A percentile compares a stretch with the other conserved stretches of the same genome.
Evolutionary conservation across 768 basidiomycete genomes (phyloP).

Genomic region (Leccinum truebloodii): DNA sequence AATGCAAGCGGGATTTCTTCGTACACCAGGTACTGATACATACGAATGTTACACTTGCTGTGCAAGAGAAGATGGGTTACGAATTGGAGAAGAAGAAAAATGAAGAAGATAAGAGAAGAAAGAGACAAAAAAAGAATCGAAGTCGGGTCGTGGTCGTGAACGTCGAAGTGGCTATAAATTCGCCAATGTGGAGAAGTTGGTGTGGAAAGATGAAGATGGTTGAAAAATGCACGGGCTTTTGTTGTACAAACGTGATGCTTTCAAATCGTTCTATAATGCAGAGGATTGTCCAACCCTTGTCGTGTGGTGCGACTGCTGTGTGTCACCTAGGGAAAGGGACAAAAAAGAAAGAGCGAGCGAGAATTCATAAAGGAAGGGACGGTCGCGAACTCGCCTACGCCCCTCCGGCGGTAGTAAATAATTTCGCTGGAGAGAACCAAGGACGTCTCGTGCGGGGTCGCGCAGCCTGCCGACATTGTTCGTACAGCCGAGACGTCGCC

Average conservation of each 20-base stretch:
- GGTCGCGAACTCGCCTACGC: slow-evolving; percentile 24
- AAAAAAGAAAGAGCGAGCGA: background rate
- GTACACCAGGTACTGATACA: slow-evolving; percentile 38
- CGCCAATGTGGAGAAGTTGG: slow-evolving; percentile 19
- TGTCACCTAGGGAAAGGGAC: slow-evolving; percentile 5
- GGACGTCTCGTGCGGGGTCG: slow-evolving; percentile 44
- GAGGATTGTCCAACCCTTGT: slow-evolving; percentile 4
- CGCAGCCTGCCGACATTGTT: slow-evolving; percentile 35
- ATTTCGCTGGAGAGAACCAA: slow-evolving; percentile 57
- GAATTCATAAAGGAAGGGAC: slow-evolving; percentile 10
- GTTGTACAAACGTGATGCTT: slow-evolving; percentile 26
- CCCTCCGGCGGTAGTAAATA: slow-evolving; percentile 46
- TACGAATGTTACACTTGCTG: slow-evolving; percentile 21
- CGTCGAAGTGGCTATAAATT: slow-evolving; percentile 28
- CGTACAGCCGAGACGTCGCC: slow-evolving; percentile 29
- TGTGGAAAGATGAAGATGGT: slow-evolving; percentile 1
- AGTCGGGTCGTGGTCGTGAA: slow-evolving; percentile 12
- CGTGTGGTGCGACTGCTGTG: slow-evolving; percentile 3
- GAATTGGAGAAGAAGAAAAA: background rate
- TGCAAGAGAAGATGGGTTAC: background rate
- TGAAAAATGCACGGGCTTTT: slow-evolving; percentile 12
- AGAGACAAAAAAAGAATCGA: slow-evolving; percentile 12
- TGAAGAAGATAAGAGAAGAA: slow-evolving; percentile 1
- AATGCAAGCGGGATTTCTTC: slow-evolving; percentile 21
- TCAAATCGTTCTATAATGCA: slow-evolving; percentile 21